These are phyloP conservation scores for Phytopythium montanum DNA, from an alignment of 352 stramenopile species.

Conservation along the genomic window DNA sequence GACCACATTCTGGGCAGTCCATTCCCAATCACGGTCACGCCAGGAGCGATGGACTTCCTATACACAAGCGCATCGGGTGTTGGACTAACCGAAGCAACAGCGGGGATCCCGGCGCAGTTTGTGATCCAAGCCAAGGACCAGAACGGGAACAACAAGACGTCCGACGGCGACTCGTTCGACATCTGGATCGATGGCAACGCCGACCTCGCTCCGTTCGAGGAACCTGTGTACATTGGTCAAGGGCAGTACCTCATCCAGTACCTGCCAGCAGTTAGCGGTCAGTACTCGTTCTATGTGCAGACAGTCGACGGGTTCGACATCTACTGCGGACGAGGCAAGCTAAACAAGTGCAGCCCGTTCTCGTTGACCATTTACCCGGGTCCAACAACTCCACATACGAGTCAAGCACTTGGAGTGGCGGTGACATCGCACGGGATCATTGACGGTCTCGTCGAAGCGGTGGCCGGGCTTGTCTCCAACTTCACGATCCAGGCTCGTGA, in stretches of 20 bases:
- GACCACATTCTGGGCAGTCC: conserved; percentile 94
- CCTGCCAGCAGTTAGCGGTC: conserved; percentile 71
- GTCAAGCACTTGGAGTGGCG: conserved; percentile 76
- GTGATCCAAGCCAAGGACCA: conserved; percentile 94
- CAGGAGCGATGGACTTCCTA: conserved; percentile 93
- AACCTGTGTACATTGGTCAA: conserved; percentile 85
- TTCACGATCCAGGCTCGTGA: conserved; percentile 96
- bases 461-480: conserved; percentile 89
- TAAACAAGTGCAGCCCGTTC: conserved; percentile 95
- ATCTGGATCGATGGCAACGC: conserved; percentile 48
- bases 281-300: conserved; percentile 89
- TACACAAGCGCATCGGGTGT: conserved; percentile 90
- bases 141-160: conserved; percentile 90
- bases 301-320: conserved; percentile 92
- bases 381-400: conserved; percentile 84
- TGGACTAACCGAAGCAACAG: conserved; percentile 68
- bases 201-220: conserved; percentile 52
- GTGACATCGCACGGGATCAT: conserved; percentile 58
- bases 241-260: conserved; percentile 93
- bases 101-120: conserved; percentile 88
- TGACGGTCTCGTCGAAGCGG: conserved; percentile 88
- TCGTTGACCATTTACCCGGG: conserved; percentile 83
- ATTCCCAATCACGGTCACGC: conserved; percentile 86
- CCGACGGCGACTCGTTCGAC: conserved; percentile 72
- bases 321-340: conserved; percentile 91